Percentiles rank a stretch among this genome's conserved stretches.
Conservation (phyloP, 2,329 filamentous ascomycete species). For the Alternaria tenuissima region DNA sequence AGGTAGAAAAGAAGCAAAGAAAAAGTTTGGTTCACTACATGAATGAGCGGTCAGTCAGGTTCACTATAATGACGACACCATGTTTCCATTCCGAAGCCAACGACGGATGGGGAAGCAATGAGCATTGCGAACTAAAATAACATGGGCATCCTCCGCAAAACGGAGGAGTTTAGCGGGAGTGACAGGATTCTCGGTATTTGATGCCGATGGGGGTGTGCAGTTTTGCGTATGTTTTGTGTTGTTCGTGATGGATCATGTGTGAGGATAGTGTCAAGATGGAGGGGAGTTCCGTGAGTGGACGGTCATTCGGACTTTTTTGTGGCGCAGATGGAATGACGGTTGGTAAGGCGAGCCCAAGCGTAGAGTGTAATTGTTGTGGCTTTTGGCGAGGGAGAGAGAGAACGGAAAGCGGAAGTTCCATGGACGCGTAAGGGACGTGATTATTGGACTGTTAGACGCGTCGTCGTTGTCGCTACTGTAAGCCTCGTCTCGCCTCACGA, state of each 20-base stretch:
- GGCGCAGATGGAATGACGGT: background rate
- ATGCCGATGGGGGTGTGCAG: constrained; percentile 1
- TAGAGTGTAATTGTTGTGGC: too few species aligned
- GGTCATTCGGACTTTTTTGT: background rate
- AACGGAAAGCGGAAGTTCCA: background rate
- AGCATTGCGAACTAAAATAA: too few species aligned
- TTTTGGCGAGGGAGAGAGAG: too few species aligned
- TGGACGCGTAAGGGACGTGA: background rate
- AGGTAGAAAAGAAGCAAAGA: background rate
- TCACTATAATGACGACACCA: constrained; percentile 7
- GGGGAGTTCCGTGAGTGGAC: background rate
- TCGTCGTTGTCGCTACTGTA: background rate
- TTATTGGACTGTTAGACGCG: background rate
- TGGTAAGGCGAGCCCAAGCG: background rate
- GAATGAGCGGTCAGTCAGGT: constrained; percentile 3
- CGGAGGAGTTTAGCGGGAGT: too few species aligned
- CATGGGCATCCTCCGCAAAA: too few species aligned
- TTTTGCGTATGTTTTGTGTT: background rate
- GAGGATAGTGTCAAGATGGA: background rate
- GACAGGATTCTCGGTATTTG: background rate
- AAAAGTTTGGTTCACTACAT: background rate
- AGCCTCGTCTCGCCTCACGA: background rate
- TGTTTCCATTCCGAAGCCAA: background rate
- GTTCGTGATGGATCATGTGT: background rate
- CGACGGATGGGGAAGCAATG: too few species aligned